phyloP scores from a whole-genome alignment of 371 early-diverging fungal species.

The Zancudomyces culisetae region DNA sequence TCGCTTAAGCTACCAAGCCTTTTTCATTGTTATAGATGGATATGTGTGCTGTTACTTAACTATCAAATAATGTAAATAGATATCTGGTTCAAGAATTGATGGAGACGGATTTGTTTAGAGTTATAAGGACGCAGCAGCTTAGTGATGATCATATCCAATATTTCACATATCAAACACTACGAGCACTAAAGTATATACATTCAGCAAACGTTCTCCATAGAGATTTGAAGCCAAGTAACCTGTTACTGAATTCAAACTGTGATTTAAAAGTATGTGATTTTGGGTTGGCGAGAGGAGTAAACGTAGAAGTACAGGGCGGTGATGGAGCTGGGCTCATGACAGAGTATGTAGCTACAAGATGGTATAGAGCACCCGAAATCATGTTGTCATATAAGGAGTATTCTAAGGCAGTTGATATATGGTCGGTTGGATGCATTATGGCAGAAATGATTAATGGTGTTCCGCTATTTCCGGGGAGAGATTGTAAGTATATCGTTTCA shows the following conservation, averaged over 20 bases:
- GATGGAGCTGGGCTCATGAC: conserved; percentile 65
- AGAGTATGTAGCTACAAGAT: conserved; percentile 90
- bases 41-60: background rate
- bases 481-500: conserved; percentile 76
- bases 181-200: conserved; percentile 94
- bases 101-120: conserved; percentile 95
- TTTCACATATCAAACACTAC: conserved; percentile 91
- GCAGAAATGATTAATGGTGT: conserved; percentile 72
- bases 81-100: conserved; percentile 78
- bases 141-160: conserved; percentile 95
- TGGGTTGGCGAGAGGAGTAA: conserved; percentile 76
- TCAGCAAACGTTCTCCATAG: conserved; percentile 93
- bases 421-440: conserved; percentile 93
- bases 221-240: conserved; percentile 92
- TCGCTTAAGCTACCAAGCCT: no score
- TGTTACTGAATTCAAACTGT: conserved; percentile 92
- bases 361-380: conserved; percentile 95
- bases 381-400: conserved; percentile 82
- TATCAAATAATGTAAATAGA: background rate
- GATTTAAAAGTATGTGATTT: conserved; percentile 73
- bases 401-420: conserved; percentile 82
- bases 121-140: conserved; percentile 82
- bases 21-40: no score
- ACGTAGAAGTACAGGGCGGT: conserved; percentile 53
- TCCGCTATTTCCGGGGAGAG: conserved; percentile 85